Evolutionary conservation across 305 asterid genomes (phyloP), one percentile per base, ranked within the genome.

Genomic region (Fraxinus angustifolia): DNA sequence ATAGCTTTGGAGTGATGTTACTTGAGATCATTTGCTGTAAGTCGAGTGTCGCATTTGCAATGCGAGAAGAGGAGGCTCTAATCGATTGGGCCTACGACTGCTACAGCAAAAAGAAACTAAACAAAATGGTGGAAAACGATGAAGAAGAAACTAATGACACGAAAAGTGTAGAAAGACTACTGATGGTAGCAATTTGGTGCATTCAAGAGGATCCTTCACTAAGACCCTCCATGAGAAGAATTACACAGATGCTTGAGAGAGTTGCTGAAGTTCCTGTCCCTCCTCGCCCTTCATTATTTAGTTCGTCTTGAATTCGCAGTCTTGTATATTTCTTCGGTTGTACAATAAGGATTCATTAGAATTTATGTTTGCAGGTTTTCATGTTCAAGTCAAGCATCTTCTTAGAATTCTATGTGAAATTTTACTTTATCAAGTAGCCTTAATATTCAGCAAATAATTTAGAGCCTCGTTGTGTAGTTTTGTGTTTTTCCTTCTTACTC

Each of bases 131-230:
- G 80, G 83, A 83, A 56, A 84, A 87, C 42, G 90, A 87, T 77
- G 88, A 81, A 1, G 90, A 81, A 34, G 90, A 83, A 5, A 42
- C 6, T 78, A 77, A 53, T 10, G 88, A 87, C 6, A 79, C 79
- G 81, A 65, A 65, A 77, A 23, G 84, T 38, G 81, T 85, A 40
- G 88, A 87, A 80, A 87, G 83, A 60, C 35, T 79, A 1, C 87
- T 83, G 70, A 85, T 62, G 84, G 83, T 85, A n/a, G 88, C 84
- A 2, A 79, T 87, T 33, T 87, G 90, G 90, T 87, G 90, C 83
- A 77, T 87, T 81, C 90, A 87, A 58, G 90, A 87, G 62, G 90
- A 85, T 79, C 83, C 88, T 1, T 65, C 33, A 40, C 0, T 82
- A 11, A 82, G 88, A 86, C 90, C 90, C 0, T 75, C 87, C 12